Conservation (phyloP, 2,329 filamentous ascomycete species). For the Paraphoma sp. region DNA sequence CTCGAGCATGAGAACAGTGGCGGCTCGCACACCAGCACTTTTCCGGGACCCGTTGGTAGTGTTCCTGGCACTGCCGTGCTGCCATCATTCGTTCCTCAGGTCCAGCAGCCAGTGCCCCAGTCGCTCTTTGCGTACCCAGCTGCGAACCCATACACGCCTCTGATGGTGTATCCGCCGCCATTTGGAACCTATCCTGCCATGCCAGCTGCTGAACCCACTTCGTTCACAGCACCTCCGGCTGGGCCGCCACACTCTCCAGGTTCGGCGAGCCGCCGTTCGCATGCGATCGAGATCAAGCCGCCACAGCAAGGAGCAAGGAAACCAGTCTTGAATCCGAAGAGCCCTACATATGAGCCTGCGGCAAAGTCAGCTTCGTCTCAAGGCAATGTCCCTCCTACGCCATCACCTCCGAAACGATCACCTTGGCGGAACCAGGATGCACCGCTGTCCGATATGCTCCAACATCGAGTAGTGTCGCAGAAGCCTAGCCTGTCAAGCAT, state of each 20-base stretch:
- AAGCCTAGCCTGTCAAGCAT: slow-evolving; percentile 49
- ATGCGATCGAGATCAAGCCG: slow-evolving; percentile 51
- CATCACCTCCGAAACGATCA: slow-evolving; percentile 42
- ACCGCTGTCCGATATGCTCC: slow-evolving; percentile 18
- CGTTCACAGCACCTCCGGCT: slow-evolving; percentile 24
- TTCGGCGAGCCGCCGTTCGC: slow-evolving; percentile 47
- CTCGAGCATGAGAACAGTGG: slow-evolving; percentile 27
- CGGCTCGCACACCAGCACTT: slow-evolving; percentile 12
- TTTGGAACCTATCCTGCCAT: slow-evolving; percentile 28
- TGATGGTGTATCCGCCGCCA: slow-evolving; percentile 37
- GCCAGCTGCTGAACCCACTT: slow-evolving; percentile 23
- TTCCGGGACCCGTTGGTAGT: slow-evolving; percentile 12
- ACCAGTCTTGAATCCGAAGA: slow-evolving; percentile 47
- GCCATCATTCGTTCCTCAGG: slow-evolving; percentile 29
- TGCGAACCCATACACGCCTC: slow-evolving; percentile 27
- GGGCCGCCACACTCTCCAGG: slow-evolving; percentile 34
- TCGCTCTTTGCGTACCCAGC: slow-evolving; percentile 31
- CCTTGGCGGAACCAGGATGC: slow-evolving; percentile 32
- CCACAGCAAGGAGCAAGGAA: slow-evolving; percentile 39
- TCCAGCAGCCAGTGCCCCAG: slow-evolving; percentile 32
- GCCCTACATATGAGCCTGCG: slow-evolving; percentile 48
- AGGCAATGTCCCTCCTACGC: slow-evolving; percentile 33
- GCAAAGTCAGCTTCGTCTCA: slow-evolving; percentile 18
- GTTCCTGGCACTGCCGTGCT: slow-evolving; percentile 9
- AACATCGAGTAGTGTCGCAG: slow-evolving; percentile 29